These are phyloP conservation scores for Dactylellina parvicollis DNA, from an alignment of 2,329 filamentous ascomycete species.

Conservation along the genomic window DNA sequence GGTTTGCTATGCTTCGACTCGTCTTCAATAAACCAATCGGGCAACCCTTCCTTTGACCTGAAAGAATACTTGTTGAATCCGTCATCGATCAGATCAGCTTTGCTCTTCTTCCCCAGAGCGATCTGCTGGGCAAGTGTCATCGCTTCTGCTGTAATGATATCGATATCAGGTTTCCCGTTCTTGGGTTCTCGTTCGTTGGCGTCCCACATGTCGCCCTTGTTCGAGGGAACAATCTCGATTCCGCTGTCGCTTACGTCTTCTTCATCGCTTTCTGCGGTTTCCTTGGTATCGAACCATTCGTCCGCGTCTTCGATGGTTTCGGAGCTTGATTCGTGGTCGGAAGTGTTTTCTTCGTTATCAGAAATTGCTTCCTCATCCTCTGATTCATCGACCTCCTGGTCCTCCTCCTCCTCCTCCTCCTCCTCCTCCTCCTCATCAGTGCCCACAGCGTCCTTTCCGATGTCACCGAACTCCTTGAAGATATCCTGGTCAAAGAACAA, in stretches of 20 bases:
- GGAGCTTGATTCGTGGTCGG: slow-evolving; percentile 41
- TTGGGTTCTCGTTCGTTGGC: slow-evolving; percentile 70
- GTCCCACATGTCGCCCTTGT: slow-evolving; percentile 72
- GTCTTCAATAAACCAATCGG: slow-evolving; percentile 98
- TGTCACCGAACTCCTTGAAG: slow-evolving; percentile 73
- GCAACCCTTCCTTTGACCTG: slow-evolving; percentile 88
- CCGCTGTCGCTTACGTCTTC: slow-evolving; percentile 65
- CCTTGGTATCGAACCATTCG: slow-evolving; percentile 56
- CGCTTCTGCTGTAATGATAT: slow-evolving; percentile 98
- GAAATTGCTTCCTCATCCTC: slow-evolving; percentile 56
- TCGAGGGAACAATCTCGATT: slow-evolving; percentile 72
- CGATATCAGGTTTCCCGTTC: slow-evolving; percentile 80
- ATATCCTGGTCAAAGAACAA: slow-evolving; percentile 95
- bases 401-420: slow-evolving; percentile 62
- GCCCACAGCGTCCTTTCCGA: slow-evolving; percentile 72
- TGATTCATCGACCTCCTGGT: slow-evolving; percentile 61
- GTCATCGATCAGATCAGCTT: slow-evolving; percentile 83
- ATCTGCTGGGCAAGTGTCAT: slow-evolving; percentile 96
- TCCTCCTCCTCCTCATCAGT: slow-evolving; percentile 64
- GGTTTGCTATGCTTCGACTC: slow-evolving; percentile 83
- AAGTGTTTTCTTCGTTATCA: slow-evolving; percentile 58
- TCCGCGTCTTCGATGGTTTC: slow-evolving; percentile 57
- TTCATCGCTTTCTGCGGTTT: slow-evolving; percentile 56
- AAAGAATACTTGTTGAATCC: slow-evolving; percentile 92
- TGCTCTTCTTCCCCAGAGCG: slow-evolving; percentile 83